Percentiles rank a stretch among this genome's conserved stretches.
phyloP scores from a whole-genome alignment of 1,284 basidiomycete species.

The Irpex sp. region DNA sequence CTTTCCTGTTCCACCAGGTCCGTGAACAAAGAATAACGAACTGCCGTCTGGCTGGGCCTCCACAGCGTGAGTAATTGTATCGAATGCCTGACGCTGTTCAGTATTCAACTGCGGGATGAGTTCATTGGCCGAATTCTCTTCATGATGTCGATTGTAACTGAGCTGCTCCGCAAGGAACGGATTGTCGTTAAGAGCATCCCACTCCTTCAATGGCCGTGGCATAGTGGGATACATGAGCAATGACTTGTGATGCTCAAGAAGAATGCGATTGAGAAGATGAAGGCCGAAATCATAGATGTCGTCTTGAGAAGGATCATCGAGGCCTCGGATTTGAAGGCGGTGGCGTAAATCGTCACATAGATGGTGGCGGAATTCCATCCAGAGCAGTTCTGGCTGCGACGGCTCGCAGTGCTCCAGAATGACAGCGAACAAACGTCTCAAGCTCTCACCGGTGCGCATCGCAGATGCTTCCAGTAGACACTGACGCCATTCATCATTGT shows the following conservation, averaged over 20 bases:
- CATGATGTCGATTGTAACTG: background rate
- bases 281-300: background rate
- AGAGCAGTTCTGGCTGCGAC: background rate
- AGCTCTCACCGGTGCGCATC: background rate
- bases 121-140: background rate
- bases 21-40: background rate
- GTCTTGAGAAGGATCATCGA: background rate
- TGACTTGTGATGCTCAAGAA: background rate
- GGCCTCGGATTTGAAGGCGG: background rate
- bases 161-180: background rate
- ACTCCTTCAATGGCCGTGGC: background rate
- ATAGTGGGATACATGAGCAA: background rate
- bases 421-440: background rate
- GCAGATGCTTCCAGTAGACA: constrained; percentile 24
- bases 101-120: background rate
- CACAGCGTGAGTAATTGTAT: background rate
- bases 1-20: background rate
- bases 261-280: background rate
- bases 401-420: background rate
- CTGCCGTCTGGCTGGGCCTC: background rate
- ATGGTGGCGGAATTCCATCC: background rate
- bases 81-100: background rate
- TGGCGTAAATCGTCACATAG: background rate
- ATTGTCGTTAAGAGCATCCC: background rate
- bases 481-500: constrained; percentile 40